Evolutionary conservation across 257 asterid genomes (phyloP), one percentile per base, ranked within the genome.

Genomic region (Lavandula angustifolia): DNA sequence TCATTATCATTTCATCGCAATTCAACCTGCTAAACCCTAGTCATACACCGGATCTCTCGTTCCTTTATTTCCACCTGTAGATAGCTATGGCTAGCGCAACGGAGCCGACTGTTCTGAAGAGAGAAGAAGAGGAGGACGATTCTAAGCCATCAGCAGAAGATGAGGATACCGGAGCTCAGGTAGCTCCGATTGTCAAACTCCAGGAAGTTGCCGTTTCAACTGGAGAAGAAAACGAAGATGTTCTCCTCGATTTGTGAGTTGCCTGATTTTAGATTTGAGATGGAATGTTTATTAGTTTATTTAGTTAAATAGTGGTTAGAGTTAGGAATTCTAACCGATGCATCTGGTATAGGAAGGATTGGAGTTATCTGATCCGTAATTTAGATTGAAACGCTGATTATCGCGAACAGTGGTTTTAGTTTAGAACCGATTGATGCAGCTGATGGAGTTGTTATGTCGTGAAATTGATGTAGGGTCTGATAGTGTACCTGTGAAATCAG

Each of bases 91-190:
- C 94, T 43, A 80, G 73, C 78, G 37, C 79, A 11, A 47, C 75
- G 6, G 83, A 84, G 43, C 79, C 83, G 6, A 78, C 80, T 4
- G 13, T 32, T 51, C 49, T 75, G 57, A 78, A 75, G 64, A 70
- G 67, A 29, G 87, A 71, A 54, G 86, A 81, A 12, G 84, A 76
- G 6, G 91, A 78, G 46, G 92, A 81, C 55, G 91, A 76, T 7
- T 58, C 81, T 1, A 71, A 54, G 60, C 75, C 87, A 9, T 46
- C 83, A 3, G 85, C 75, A 0, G 94, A 82, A 11, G 97, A 90
- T 46, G 96, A 87, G 73, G 96, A 85, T 34, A 91, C 97, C 57
- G 96, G 95, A 31, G 96, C 95, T 29, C 90, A 78, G 66, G 75
- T 87, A 12, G 91, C 91, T 56, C 95, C 96, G 72, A 87, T 91